Percentiles rank a stretch among this genome's conserved stretches.
Evolutionary conservation across 345 rosid species (phyloP).

Genomic region (Adansonia digitata): DNA sequence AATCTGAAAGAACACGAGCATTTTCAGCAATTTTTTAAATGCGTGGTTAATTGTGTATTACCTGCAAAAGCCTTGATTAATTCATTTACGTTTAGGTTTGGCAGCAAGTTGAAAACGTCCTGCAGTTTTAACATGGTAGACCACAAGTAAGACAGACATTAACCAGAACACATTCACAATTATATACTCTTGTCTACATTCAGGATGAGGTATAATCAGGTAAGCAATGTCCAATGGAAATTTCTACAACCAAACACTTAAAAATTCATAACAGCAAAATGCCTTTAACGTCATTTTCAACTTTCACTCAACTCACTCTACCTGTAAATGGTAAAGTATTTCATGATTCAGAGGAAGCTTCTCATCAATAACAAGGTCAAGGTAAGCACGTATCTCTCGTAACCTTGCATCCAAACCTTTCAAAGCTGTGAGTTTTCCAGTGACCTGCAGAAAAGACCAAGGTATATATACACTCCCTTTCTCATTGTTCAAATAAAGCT

Average conservation of each 20-base stretch:
- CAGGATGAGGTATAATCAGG: neutral
- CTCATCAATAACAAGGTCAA: constrained; percentile 54
- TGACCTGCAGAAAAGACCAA: constrained; percentile 34
- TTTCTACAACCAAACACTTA: neutral
- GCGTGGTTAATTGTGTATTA: constrained; percentile 9
- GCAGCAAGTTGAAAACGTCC: constrained; percentile 94
- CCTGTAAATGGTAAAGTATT: constrained; percentile 66
- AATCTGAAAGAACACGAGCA: neutral
- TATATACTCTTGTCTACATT: neutral
- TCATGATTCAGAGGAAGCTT: constrained; percentile 65
- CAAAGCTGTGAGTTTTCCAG: constrained; percentile 57
- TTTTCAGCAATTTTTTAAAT: neutral
- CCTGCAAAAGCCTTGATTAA: constrained; percentile 80
- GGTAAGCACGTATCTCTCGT: constrained; percentile 49
- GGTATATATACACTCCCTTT: neutral
- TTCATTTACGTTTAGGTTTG: constrained; percentile 62
- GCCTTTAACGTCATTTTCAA: neutral
- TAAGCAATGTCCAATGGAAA: neutral
- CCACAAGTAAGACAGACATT: neutral
- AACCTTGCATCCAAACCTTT: constrained; percentile 62
- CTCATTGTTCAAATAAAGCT: neutral
- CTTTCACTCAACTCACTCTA: constrained; percentile 12
- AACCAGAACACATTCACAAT: neutral
- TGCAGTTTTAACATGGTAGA: constrained; percentile 21
- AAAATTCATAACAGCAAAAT: neutral